These are phyloP conservation scores for Myriosclerotinia duriaeana DNA, from an alignment of 2,329 filamentous ascomycete genomes.

Conservation along the genomic window DNA sequence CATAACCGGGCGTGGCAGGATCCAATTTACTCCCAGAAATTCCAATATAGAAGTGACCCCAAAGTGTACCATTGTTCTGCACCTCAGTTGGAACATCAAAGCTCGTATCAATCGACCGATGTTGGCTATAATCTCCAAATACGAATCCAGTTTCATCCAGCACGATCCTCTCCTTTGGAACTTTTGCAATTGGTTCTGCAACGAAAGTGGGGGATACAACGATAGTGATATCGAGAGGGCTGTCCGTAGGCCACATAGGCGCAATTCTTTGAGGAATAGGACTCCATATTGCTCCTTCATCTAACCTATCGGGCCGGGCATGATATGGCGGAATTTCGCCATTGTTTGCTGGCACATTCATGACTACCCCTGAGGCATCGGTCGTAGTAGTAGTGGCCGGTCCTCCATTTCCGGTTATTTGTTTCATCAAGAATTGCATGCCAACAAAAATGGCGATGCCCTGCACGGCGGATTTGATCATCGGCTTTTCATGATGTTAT, in stretches of 20 bases:
- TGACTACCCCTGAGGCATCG: conserved; percentile 53
- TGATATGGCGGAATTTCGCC: conserved; percentile 63
- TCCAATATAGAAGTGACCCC: conserved; percentile 89
- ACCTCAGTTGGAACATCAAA: conserved; percentile 77
- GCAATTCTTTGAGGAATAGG: conserved; percentile 68
- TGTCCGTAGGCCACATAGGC: conserved; percentile 84
- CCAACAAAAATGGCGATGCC: conserved; percentile 55
- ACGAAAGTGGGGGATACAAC: conserved; percentile 77
- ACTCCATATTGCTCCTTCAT: conserved; percentile 63
- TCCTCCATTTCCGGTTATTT: conserved; percentile 51
- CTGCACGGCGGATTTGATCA: conserved; percentile 47
- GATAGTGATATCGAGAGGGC: conserved; percentile 76
- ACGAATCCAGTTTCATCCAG: conserved; percentile 78
- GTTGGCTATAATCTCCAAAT: conserved; percentile 76
- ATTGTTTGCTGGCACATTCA: conserved; percentile 55
- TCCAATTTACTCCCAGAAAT: conserved; percentile 75
- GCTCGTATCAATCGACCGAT: conserved; percentile 70
- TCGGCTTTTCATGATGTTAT: conserved; percentile 32
- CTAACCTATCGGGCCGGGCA: conserved; percentile 59
- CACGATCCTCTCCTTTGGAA: conserved; percentile 67
- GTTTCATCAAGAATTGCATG: conserved; percentile 58
- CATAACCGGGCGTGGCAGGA: conserved; percentile 69
- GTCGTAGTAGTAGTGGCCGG: conserved; percentile 46
- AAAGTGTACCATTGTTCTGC: conserved; percentile 89
- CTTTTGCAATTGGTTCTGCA: conserved; percentile 64